Evolutionary conservation across 805 yeast genomes (phyloP).

Genomic region (Pichia nanzhaoensis): DNA sequence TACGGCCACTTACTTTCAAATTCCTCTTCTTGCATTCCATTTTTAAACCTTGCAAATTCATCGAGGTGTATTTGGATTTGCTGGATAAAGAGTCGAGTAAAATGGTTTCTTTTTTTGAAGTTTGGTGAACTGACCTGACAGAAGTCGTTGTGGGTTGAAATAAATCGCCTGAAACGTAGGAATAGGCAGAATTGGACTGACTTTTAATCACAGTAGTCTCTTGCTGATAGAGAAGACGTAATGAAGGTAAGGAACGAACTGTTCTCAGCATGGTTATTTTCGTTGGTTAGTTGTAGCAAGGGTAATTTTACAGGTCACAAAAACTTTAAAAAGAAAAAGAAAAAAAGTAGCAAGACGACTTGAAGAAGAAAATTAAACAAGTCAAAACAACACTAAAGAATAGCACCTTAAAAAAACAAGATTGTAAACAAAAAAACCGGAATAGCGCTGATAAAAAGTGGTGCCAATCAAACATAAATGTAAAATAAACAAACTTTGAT

Average conservation of each 20-base stretch:
- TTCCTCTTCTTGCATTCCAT: conserved; percentile 56
- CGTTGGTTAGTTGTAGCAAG: neutral
- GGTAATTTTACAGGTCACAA: neutral
- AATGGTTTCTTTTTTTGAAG: conserved; percentile 28
- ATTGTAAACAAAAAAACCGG: neutral
- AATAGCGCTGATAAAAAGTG: neutral
- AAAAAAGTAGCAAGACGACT: neutral
- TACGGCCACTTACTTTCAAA: conserved; percentile 53
- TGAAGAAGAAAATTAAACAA: no score
- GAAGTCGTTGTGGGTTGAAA: conserved; percentile 10
- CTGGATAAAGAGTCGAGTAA: conserved; percentile 21
- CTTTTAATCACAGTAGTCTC: conserved; percentile 14
- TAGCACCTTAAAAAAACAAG: no score
- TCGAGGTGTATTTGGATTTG: conserved; percentile 27
- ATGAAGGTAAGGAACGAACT: conserved; percentile 30
- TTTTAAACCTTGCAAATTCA: conserved; percentile 51
- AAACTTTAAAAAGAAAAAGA: neutral
- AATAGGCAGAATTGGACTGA: conserved; percentile 2
- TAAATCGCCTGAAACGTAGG: conserved; percentile 12
- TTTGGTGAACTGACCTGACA: conserved; percentile 29
- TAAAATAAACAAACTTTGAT: neutral
- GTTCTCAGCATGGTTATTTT: conserved; percentile 25
- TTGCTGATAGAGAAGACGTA: conserved; percentile 26
- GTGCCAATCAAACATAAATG: no score
- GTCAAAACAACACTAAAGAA: no score